Percentiles rank a stretch among this genome's conserved stretches.
These are phyloP conservation scores for Rhizopogon rudus DNA, from an alignment of 768 basidiomycete genomes.

Conservation along the genomic window DNA sequence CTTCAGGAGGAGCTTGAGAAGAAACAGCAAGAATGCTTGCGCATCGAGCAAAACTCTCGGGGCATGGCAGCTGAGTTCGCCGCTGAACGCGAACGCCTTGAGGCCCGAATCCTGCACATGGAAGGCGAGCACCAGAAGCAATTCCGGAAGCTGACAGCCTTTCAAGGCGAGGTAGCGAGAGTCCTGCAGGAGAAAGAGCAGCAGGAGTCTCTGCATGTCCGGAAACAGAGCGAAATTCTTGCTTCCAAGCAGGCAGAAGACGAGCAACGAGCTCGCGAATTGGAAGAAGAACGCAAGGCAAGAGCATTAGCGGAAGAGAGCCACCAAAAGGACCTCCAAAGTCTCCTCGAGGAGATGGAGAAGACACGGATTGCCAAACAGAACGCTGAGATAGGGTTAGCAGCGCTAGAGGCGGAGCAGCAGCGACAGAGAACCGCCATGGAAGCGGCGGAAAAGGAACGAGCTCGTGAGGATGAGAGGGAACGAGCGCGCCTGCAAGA, in stretches of 20 bases:
- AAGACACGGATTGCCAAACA: constrained; percentile 20
- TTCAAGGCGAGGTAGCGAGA: constrained; percentile 24
- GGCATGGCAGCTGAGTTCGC: constrained; percentile 36
- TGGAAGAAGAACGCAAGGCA: constrained; percentile 27
- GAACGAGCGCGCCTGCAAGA: constrained; percentile 23
- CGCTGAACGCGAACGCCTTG: constrained; percentile 31
- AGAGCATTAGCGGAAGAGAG: constrained; percentile 21
- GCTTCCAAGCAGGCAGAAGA: constrained; percentile 21
- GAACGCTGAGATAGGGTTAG: constrained; percentile 15
- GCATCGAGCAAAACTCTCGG: constrained; percentile 35
- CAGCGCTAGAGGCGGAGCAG: constrained; percentile 24
- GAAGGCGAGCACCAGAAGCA: constrained; percentile 17
- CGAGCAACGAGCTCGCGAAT: constrained; percentile 20
- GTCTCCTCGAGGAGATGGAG: constrained; percentile 21
- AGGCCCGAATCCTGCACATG: constrained; percentile 21
- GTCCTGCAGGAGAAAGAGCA: constrained; percentile 24
- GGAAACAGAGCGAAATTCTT: constrained; percentile 23
- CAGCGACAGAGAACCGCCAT: constrained; percentile 18
- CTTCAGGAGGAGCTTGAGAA: constrained; percentile 39
- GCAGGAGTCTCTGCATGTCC: constrained; percentile 22
- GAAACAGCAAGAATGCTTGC: constrained; percentile 38
- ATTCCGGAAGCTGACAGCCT: constrained; percentile 12
- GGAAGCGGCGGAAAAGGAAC: constrained; percentile 21
- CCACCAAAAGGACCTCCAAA: constrained; percentile 25
- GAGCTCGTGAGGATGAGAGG: constrained; percentile 18